phyloP scores from a whole-genome alignment of 2,329 filamentous ascomycete species.

The Xylariaceae sp. region DNA sequence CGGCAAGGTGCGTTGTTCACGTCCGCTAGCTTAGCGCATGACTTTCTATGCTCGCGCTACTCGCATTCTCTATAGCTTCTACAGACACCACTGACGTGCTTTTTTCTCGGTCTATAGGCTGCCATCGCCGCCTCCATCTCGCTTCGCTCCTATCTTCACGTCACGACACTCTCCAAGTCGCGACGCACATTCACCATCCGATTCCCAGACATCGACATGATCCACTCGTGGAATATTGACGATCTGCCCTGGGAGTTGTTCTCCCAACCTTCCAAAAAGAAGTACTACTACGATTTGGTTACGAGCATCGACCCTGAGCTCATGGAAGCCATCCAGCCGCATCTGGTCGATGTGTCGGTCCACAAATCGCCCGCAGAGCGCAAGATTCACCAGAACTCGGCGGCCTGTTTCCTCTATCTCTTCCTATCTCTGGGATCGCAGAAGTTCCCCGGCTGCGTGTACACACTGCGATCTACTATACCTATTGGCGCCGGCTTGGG shows the following conservation, averaged over 20 bases:
- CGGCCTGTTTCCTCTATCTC: constrained; percentile 85
- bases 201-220: constrained; percentile 86
- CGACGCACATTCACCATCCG: constrained; percentile 81
- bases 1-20: constrained; percentile 67
- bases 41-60: background rate
- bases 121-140: constrained; percentile 95
- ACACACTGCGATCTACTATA: constrained; percentile 89
- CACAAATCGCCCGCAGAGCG: constrained; percentile 65
- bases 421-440: constrained; percentile 83
- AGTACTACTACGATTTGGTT: constrained; percentile 88
- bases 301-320: constrained; percentile 82
- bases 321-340: constrained; percentile 74
- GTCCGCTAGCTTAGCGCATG: background rate
- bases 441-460: constrained; percentile 76
- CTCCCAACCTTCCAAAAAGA: constrained; percentile 79
- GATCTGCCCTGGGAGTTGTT: constrained; percentile 85
- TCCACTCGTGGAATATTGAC: constrained; percentile 93
- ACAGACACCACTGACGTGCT: constrained; percentile 1
- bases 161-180: constrained; percentile 90
- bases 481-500: constrained; percentile 89
- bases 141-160: constrained; percentile 91
- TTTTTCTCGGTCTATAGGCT: constrained; percentile 48
- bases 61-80: background rate
- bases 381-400: constrained; percentile 81
- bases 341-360: constrained; percentile 69